Base-by-base conservation (phyloP, 2,329 filamentous ascomycete species). In the Bipolaris victoriae region DNA sequence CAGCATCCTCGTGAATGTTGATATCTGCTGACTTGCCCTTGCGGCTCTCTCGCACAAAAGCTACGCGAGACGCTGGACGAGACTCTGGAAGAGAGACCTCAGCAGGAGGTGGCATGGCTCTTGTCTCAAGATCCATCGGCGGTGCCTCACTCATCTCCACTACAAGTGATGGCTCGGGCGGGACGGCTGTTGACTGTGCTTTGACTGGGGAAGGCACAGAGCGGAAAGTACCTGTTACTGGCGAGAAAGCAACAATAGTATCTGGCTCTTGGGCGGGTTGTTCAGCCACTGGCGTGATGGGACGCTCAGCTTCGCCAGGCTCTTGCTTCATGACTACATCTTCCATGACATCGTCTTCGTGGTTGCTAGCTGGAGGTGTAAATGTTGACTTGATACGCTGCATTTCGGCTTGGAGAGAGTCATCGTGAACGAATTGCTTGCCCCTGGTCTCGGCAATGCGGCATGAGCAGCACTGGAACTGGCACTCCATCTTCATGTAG, bases 401-500 rank as follows among this genome's bases (percentile, higher is more conserved):
- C 65, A 77, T 76, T 53, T 73, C 74, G 20, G 64, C 67, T 4
- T 64, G 68, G 31, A 73, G 73, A 5, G 66, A 73, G 49, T 72
- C 64, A 59, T 77, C 70, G 58, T 80, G 65, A 65, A 78, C 66
- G 66, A 78, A 70, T 55, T 73, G 52, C 72, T 73, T 75, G 71
- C 76, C 66, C 44, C 75, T 67, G 46, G 70, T 68, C 62, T 77
- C 72, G 10, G 74, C 73, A 65, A 77, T 73, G 60, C 68, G 83
- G 70, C 87, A 89, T 1, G 83, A 79, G 77, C 89, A 91, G 75
- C 84, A 86, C 45, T 84, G 82, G 62, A 92, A 83, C 48, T 86
- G 82, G 72, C 89, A 92, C 73, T 94, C 90, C 52, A 89, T 84
- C 69, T 90, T 86, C 71, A 93, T 80, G 74, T 91, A 93, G 31